A percentile compares a stretch with the other conserved stretches of the same genome.
These are phyloP conservation scores for Mycena vitilis DNA, from an alignment of 768 basidiomycete genomes.

Conservation along the genomic window DNA sequence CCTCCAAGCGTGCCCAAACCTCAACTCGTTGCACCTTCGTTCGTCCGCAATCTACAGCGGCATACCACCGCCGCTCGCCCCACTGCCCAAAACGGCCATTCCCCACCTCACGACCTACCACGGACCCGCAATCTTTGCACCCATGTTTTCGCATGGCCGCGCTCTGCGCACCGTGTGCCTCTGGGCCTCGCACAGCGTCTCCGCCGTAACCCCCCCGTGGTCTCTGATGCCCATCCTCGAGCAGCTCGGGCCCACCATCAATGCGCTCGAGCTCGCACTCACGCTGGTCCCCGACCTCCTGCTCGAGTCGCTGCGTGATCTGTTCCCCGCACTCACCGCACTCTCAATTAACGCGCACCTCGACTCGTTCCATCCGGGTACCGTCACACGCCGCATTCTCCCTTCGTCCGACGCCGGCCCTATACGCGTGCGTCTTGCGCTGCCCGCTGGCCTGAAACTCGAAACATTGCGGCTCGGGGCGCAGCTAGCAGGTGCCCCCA, in stretches of 20 bases:
- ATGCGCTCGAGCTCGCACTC: conserved; percentile 34
- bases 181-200: conserved; percentile 38
- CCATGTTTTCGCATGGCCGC: conserved; percentile 30
- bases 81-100: conserved; percentile 23
- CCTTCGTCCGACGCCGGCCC: background rate
- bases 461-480: conserved; percentile 14
- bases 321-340: conserved; percentile 31
- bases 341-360: conserved; percentile 39
- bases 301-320: conserved; percentile 28
- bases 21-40: conserved; percentile 36
- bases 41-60: conserved; percentile 28
- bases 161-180: conserved; percentile 33
- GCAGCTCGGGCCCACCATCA: conserved; percentile 16
- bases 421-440: background rate
- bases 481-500: conserved; percentile 19
- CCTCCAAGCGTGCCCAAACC: conserved; percentile 31
- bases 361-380: conserved; percentile 37
- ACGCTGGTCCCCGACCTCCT: conserved; percentile 33
- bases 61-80: conserved; percentile 9
- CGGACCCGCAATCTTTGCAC: conserved; percentile 34
- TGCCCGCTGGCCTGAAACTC: background rate
- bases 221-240: conserved; percentile 30
- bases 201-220: conserved; percentile 26
- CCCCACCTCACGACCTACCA: conserved; percentile 36
- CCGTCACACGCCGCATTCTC: conserved; percentile 16